phyloP scores from a whole-genome alignment of 257 asterid species.

The Solanum lignicaule region DNA sequence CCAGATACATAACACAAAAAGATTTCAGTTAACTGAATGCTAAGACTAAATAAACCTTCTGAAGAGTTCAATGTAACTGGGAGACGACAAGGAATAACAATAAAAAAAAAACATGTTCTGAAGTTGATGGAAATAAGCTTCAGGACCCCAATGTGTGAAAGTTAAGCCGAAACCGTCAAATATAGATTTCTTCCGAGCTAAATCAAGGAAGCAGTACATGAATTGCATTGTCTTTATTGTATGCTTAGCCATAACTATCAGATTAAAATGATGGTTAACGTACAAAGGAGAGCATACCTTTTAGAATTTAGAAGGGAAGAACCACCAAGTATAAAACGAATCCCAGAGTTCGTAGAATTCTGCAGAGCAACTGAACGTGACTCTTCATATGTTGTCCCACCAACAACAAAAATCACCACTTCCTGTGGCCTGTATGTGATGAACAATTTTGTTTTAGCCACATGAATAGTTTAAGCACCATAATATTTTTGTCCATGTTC shows the following conservation, averaged over 20 bases:
- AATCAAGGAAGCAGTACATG: neutral
- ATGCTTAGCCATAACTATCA: neutral
- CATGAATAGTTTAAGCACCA: neutral
- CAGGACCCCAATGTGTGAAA: neutral
- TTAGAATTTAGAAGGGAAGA: slow-evolving; percentile 78
- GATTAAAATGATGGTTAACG: neutral
- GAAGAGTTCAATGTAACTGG: neutral
- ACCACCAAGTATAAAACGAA: slow-evolving; percentile 93
- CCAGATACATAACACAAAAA: neutral
- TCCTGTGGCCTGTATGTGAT: slow-evolving; percentile 65
- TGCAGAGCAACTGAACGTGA: slow-evolving; percentile 78
- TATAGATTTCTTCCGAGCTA: neutral
- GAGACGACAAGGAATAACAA: neutral
- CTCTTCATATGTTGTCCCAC: slow-evolving; percentile 97
- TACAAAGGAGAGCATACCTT: slow-evolving; percentile 33
- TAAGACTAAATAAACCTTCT: neutral
- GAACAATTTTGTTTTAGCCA: neutral
- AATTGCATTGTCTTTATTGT: neutral
- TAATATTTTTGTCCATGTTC: neutral
- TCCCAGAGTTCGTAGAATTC: slow-evolving; percentile 73
- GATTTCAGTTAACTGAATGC: neutral
- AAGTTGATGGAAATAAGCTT: neutral
- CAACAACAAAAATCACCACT: slow-evolving; percentile 78
- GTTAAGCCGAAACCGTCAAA: neutral
- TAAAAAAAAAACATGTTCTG: neutral